Evolutionary conservation across 495 filamentous ascomycete species (phyloP).

Genomic region (Pyrenula aspistea): DNA sequence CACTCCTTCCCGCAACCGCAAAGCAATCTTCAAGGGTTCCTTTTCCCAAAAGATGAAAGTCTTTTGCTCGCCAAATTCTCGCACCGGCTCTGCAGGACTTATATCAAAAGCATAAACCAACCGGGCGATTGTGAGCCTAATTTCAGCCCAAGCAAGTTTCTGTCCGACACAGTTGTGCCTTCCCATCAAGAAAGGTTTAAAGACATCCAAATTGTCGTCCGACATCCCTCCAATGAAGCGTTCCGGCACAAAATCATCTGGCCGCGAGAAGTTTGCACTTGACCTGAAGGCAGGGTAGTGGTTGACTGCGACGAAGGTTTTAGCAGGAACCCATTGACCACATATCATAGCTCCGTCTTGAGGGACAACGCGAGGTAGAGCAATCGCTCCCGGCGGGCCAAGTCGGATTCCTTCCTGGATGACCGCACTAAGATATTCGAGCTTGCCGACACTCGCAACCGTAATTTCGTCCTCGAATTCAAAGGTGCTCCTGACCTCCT

Average conservation of each 20-base stretch:
- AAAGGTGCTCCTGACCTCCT: constrained; percentile 38
- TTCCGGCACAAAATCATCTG: constrained; percentile 30
- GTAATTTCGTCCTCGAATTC: constrained; percentile 26
- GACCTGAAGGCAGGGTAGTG: constrained; percentile 26
- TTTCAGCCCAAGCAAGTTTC: constrained; percentile 6
- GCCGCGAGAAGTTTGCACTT: constrained; percentile 22
- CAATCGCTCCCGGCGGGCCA: constrained; percentile 25
- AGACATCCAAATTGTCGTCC: constrained; percentile 9
- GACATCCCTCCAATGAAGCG: constrained; percentile 25
- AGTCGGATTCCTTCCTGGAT: constrained; percentile 29
- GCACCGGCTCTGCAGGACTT: constrained; percentile 13
- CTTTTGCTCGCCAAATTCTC: constrained; percentile 23
- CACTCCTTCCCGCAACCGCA: constrained; percentile 4
- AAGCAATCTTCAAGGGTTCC: constrained; percentile 15
- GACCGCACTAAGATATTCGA: constrained; percentile 25
- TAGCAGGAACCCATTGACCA: constrained; percentile 23
- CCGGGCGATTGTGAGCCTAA: constrained; percentile 9
- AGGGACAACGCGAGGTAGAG: constrained; percentile 27
- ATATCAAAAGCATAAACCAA: constrained; percentile 25
- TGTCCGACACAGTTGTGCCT: constrained; percentile 4
- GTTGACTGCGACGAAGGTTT: constrained; percentile 27
- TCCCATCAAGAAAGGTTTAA: constrained; percentile 9
- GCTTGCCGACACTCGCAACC: constrained; percentile 11
- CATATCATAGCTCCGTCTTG: constrained; percentile 31
- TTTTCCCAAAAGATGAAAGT: constrained; percentile 22